Evolutionary conservation across 257 asterid genomes (phyloP).

Genomic region (Nicotiana tabacum): DNA sequence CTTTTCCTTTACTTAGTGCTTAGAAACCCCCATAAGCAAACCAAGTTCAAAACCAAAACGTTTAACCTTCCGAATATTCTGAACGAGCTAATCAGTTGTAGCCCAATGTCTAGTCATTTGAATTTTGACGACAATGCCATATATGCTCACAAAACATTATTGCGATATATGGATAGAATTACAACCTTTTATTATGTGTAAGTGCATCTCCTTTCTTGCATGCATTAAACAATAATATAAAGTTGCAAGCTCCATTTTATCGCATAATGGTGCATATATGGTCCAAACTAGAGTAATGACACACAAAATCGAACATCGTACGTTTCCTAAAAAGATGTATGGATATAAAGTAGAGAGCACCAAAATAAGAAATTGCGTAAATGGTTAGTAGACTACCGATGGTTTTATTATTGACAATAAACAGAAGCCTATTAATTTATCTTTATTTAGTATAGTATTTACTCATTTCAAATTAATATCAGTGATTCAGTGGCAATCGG

Average conservation of each 20-base stretch:
- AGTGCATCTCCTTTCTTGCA: background rate
- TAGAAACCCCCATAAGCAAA: background rate
- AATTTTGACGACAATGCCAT: background rate
- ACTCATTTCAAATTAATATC: background rate
- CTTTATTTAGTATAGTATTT: background rate
- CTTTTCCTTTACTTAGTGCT: background rate
- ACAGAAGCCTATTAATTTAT: background rate
- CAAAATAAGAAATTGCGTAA: background rate
- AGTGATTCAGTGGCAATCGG: no score
- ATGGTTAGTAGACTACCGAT: background rate
- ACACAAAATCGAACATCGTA: background rate
- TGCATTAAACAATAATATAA: background rate
- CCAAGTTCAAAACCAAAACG: background rate
- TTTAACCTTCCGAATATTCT: background rate
- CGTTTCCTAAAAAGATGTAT: background rate
- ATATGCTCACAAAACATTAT: background rate
- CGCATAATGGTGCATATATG: background rate
- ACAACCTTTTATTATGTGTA: background rate
- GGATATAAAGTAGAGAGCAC: slow-evolving; percentile 4
- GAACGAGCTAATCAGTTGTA: background rate
- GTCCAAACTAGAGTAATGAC: background rate
- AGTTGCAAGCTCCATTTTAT: no score
- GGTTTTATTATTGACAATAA: background rate
- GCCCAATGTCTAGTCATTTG: background rate
- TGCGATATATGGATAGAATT: background rate